A percentile compares a stretch with the other conserved stretches of the same genome.
These are phyloP conservation scores for Pseudogymnoascus destructans DNA, from an alignment of 2,329 filamentous ascomycete genomes.

Conservation along the genomic window DNA sequence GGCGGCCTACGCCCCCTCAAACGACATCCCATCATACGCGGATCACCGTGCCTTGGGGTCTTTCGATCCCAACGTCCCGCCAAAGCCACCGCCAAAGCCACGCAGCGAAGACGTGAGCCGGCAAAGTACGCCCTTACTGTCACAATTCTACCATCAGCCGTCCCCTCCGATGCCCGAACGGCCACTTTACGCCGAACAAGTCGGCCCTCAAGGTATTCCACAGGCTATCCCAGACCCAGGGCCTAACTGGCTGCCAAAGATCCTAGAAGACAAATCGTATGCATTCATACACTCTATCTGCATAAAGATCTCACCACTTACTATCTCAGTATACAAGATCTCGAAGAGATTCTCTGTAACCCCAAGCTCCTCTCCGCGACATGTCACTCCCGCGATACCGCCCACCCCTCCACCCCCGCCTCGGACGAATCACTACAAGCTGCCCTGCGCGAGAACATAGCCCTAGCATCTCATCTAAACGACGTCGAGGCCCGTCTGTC, in stretches of 20 bases:
- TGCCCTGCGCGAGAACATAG: constrained; percentile 58
- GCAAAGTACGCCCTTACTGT: constrained; percentile 42
- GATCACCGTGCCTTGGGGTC: constrained; percentile 15
- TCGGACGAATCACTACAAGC: constrained; percentile 52
- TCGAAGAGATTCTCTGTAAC: constrained; percentile 54
- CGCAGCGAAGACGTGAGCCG: constrained; percentile 56
- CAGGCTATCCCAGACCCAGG: constrained; percentile 40
- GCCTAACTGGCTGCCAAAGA: constrained; percentile 65
- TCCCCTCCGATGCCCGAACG: constrained; percentile 12
- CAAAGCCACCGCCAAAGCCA: constrained; percentile 60
- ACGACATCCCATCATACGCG: constrained; percentile 14
- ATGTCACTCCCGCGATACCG: constrained; percentile 49
- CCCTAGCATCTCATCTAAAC: constrained; percentile 50
- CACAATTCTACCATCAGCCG: neutral
- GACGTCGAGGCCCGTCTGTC: constrained; percentile 44
- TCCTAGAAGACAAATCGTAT: constrained; percentile 72
- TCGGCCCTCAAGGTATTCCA: constrained; percentile 13
- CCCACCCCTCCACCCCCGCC: constrained; percentile 57
- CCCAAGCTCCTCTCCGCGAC: constrained; percentile 61
- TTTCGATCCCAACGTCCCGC: constrained; percentile 43
- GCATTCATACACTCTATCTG: constrained; percentile 25
- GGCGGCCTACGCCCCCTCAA: constrained; percentile 10
- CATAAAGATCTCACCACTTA: constrained; percentile 13
- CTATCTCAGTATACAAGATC: constrained; percentile 56
- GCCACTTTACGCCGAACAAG: neutral